Base-by-base conservation (phyloP, 176 grass and related monocot species). In the Paspalum vaginatum region DNA sequence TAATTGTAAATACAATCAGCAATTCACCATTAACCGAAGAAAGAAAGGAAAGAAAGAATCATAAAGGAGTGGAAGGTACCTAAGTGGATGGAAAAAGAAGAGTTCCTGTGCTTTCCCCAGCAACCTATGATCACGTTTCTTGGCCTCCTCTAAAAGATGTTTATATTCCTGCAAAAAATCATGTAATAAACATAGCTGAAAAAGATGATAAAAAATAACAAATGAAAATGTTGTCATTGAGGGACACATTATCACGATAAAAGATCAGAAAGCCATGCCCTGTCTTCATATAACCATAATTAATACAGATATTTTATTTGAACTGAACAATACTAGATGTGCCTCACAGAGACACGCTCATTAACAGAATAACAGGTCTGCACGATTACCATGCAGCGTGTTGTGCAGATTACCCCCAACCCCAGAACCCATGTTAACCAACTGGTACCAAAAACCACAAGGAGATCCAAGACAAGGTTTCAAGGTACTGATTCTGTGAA, bases 1-100 rank as follows among this genome's bases (percentile, higher is more conserved):
- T 77, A 64, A 38, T 86, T 79, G 37, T n/a, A 70, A 85, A 81
- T 32, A 58, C 17, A 26, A 88, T 78, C 9, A 79, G 47, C 41
- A 18, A 44, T 44, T 39, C 25, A 65, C 45, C n/a, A 57, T 37
- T 76, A 54, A 44, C 37, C 15, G 38, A 68, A 77, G 54, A 49
- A 73, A 44, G 42, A 52, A 85, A 56, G 41, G 18, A 16, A n/a
- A 47, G 22, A 46, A 37, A 65, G 61, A 17, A 53, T 41, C 76
- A 86, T 69, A 83, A 68, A 48, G 68, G 17, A 57, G 53, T 9
- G 46, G 3, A 6, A 51, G 39, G 11, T 87, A 98, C 96, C 96
- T 99, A 77, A 99, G 96, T 57, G 61, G 92, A 93, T 99, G 92
- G 88, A 99, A 99, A 88, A 99, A 99, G 92, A 99, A 99, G 86